Percentiles rank a stretch among this genome's conserved stretches.
phyloP scores from a whole-genome alignment of 2,329 filamentous ascomycete species.

The Fusarium camptoceras region DNA sequence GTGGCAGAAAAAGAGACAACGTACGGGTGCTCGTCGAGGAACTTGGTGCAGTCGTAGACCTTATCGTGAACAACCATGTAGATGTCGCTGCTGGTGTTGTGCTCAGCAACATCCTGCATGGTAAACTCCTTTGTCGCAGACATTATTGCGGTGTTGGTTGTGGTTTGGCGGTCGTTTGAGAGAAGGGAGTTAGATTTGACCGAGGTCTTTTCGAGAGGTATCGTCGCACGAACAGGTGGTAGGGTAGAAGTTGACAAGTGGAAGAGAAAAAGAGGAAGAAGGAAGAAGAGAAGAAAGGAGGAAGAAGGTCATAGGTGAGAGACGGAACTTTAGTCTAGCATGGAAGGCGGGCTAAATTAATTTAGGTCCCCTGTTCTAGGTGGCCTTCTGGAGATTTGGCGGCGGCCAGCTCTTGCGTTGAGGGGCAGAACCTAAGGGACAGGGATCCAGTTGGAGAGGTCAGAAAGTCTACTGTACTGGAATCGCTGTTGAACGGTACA shows the following conservation, averaged over 20 bases:
- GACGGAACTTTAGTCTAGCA: slow-evolving; percentile 14
- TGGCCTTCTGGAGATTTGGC: slow-evolving; percentile 33
- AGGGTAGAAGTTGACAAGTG: slow-evolving; percentile 8
- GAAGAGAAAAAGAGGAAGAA: slow-evolving; percentile 19
- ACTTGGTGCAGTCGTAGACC: slow-evolving; percentile 89
- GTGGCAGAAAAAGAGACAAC: slow-evolving; percentile 50
- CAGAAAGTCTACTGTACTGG: neutral
- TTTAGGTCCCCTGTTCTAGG: slow-evolving; percentile 40
- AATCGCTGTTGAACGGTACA: neutral
- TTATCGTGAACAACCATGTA: slow-evolving; percentile 95
- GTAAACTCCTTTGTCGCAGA: slow-evolving; percentile 68
- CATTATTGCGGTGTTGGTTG: slow-evolving; percentile 41
- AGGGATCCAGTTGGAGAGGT: slow-evolving; percentile 8
- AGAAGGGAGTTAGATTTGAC: slow-evolving; percentile 14
- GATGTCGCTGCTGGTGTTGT: slow-evolving; percentile 94
- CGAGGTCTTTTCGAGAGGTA: slow-evolving; percentile 18
- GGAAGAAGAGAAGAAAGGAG: slow-evolving; percentile 26
- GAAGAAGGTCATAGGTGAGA: slow-evolving; percentile 27
- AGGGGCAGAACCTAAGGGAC: slow-evolving; percentile 1
- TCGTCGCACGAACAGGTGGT: slow-evolving; percentile 25
- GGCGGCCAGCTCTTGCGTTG: slow-evolving; percentile 6
- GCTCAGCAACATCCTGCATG: slow-evolving; percentile 83
- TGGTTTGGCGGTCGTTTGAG: slow-evolving; percentile 20
- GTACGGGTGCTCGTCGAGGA: slow-evolving; percentile 96
- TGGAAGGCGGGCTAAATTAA: slow-evolving; percentile 18